Evolutionary conservation across 495 filamentous ascomycete genomes (phyloP).

Genomic region (Penicillium nucicola): DNA sequence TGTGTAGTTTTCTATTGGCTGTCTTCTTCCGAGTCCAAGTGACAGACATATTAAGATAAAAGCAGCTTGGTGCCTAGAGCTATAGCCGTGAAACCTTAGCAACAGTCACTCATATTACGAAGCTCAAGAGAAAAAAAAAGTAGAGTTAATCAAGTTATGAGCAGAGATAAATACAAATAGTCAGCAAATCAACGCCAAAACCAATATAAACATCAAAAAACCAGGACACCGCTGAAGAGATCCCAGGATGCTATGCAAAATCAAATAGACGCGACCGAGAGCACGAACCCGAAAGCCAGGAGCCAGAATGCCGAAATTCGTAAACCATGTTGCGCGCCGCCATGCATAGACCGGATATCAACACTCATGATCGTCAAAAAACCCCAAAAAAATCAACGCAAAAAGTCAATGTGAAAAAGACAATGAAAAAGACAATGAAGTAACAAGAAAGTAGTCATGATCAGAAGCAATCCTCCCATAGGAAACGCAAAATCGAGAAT

Average conservation of each 20-base stretch:
- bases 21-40: too few species aligned
- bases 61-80: too few species aligned
- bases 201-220: slow-evolving; percentile 4
- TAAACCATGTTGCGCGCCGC: slow-evolving; percentile 32
- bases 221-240: slow-evolving; percentile 20
- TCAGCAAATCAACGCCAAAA: slow-evolving; percentile 11
- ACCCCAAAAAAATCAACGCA: slow-evolving; percentile 3
- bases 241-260: slow-evolving; percentile 29
- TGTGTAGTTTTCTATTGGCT: too few species aligned
- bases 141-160: slow-evolving; percentile 7
- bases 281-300: slow-evolving; percentile 31
- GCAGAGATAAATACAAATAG: slow-evolving; percentile 13
- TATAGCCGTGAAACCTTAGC: too few species aligned
- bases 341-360: slow-evolving; percentile 35
- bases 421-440: neutral
- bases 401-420: neutral
- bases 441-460: neutral
- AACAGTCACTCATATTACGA: too few species aligned
- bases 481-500: neutral
- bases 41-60: too few species aligned
- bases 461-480: neutral
- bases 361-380: slow-evolving; percentile 26
- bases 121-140: neutral
- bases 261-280: slow-evolving; percentile 26
- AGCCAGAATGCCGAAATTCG: slow-evolving; percentile 33